Conservation (phyloP, 2,329 filamentous ascomycete species). For the Aspergillus ochraceus region DNA sequence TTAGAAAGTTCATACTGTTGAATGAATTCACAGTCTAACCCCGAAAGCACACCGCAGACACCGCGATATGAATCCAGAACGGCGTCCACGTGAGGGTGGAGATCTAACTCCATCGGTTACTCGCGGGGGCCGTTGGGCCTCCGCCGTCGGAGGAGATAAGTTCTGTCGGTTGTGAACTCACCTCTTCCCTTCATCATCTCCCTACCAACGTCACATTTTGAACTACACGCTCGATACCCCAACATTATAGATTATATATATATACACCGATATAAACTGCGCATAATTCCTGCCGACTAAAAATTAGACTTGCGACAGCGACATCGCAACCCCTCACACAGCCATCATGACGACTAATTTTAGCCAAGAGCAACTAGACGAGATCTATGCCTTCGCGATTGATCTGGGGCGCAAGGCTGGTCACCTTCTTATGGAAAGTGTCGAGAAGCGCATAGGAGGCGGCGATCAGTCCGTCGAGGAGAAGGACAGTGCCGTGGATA, state of each 20-base stretch:
- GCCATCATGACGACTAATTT: slow-evolving; percentile 24
- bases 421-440: slow-evolving; percentile 63
- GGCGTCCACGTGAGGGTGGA: slow-evolving; percentile 7
- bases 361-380: slow-evolving; percentile 53
- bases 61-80: neutral
- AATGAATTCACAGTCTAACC: neutral
- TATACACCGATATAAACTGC: neutral
- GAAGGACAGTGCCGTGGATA: slow-evolving; percentile 74
- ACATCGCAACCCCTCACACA: neutral
- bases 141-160: no score
- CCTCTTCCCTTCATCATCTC: neutral
- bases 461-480: slow-evolving; percentile 52
- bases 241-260: neutral
- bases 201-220: neutral
- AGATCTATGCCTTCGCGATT: slow-evolving; percentile 70
- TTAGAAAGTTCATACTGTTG: no score
- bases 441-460: slow-evolving; percentile 55
- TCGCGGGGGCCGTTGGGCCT: neutral
- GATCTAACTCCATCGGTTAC: slow-evolving; percentile 3
- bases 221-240: neutral
- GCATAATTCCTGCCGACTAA: neutral
- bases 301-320: neutral
- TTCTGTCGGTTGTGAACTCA: neutral
- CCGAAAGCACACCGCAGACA: neutral
- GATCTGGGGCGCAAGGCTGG: slow-evolving; percentile 71